These are phyloP conservation scores for Ophiostoma ips DNA, from an alignment of 2,329 filamentous ascomycete species.

Conservation along the genomic window DNA sequence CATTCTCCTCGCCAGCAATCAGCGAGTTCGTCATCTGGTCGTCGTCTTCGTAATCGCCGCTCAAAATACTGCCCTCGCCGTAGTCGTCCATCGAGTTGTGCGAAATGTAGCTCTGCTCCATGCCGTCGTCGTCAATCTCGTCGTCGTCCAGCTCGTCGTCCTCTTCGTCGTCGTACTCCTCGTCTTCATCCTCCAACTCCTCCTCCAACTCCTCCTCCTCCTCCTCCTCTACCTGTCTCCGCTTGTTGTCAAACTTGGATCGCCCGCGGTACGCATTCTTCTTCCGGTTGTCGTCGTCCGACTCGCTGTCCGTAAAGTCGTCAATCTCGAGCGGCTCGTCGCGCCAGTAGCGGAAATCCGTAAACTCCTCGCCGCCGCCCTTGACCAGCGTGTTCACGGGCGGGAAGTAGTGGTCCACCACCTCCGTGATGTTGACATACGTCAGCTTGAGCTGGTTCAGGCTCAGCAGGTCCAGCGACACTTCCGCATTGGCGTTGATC, in stretches of 20 bases:
- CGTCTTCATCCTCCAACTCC: conserved; percentile 25
- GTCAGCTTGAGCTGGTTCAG: conserved; percentile 93
- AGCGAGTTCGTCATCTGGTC: conserved; percentile 28
- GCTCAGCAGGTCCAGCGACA: conserved; percentile 76
- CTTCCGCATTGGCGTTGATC: conserved; percentile 95
- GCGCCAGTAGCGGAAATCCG: conserved; percentile 95
- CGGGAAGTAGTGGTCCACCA: conserved; percentile 97
- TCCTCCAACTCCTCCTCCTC: conserved; percentile 20
- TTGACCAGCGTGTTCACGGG: conserved; percentile 77
- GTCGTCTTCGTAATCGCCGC: conserved; percentile 30
- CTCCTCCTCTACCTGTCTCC: background rate
- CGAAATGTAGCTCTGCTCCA: conserved; percentile 31
- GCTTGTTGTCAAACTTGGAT: conserved; percentile 2
- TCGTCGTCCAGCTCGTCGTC: conserved; percentile 25
- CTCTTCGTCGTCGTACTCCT: conserved; percentile 28
- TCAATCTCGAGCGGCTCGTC: conserved; percentile 71
- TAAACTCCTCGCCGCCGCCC: conserved; percentile 85
- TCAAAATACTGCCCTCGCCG: conserved; percentile 28
- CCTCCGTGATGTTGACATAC: conserved; percentile 92
- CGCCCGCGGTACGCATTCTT: background rate
- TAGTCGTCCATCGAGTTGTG: conserved; percentile 23
- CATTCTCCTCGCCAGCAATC: conserved; percentile 24
- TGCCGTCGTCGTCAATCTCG: conserved; percentile 28
- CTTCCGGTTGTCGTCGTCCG: conserved; percentile 29
- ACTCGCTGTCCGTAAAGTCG: conserved; percentile 78